A percentile compares a stretch with the other conserved stretches of the same genome.
These are phyloP conservation scores for Alternaria sp. DNA, from an alignment of 2,329 filamentous ascomycete species.

Conservation along the genomic window DNA sequence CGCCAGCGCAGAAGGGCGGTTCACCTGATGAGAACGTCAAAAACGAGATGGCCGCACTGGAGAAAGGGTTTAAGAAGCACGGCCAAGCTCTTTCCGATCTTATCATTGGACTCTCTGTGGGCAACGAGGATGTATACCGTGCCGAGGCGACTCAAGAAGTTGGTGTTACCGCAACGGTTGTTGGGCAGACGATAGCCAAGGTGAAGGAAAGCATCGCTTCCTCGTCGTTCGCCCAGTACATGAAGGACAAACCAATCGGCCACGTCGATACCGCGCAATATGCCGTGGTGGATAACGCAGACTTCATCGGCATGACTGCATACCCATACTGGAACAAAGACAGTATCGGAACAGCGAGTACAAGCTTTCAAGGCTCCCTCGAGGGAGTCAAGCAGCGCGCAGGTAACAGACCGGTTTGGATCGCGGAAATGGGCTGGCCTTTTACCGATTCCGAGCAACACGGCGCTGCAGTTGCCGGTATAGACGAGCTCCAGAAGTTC, in stretches of 20 bases:
- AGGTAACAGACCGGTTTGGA: conserved; percentile 38
- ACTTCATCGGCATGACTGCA: conserved; percentile 43
- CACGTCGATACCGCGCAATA: conserved; percentile 42
- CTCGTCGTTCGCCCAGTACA: conserved; percentile 59
- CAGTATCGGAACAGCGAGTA: conserved; percentile 48
- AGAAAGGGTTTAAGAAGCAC: conserved; percentile 39
- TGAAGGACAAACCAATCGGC: conserved; percentile 50
- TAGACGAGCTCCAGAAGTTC: conserved; percentile 32
- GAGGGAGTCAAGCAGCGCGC: conserved; percentile 27
- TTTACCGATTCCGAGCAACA: conserved; percentile 16
- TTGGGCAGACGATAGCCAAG: conserved; percentile 62
- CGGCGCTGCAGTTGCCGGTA: conserved; percentile 21
- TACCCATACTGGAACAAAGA: conserved; percentile 44
- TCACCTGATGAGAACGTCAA: conserved; percentile 50
- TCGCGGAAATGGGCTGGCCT: conserved; percentile 46
- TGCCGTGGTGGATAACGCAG: conserved; percentile 31
- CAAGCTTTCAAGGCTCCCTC: conserved; percentile 33
- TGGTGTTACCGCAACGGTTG: conserved; percentile 67
- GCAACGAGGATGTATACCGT: conserved; percentile 66
- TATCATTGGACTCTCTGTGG: conserved; percentile 45
- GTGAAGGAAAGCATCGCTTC: conserved; percentile 58
- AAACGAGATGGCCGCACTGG: conserved; percentile 40
- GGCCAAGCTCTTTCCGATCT: conserved; percentile 58
- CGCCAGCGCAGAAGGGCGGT: conserved; percentile 11
- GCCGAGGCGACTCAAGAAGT: conserved; percentile 53